Conservation (phyloP, 345 rosid species). For the Excoecaria cochinchinensis region DNA sequence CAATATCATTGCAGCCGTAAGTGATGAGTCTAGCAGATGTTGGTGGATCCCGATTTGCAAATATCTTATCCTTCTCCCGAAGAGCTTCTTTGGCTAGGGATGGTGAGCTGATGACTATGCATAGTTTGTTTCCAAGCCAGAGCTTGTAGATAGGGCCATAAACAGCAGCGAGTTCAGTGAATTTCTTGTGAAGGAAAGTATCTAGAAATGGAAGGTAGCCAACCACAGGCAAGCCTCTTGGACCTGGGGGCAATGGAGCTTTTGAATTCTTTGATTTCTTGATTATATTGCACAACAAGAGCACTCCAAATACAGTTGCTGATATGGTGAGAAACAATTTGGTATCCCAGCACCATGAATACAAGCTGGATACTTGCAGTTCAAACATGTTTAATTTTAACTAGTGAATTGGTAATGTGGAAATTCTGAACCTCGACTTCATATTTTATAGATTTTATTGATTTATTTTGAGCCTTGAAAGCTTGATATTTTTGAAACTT, state of each 20-base stretch:
- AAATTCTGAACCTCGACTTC: too few species aligned
- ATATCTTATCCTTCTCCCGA: slow-evolving; percentile 38
- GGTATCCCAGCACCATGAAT: too few species aligned
- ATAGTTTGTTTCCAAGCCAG: slow-evolving; percentile 31
- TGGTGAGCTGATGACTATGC: slow-evolving; percentile 38
- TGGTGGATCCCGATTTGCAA: slow-evolving; percentile 37
- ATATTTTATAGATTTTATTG: too few species aligned
- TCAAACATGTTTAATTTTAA: too few species aligned
- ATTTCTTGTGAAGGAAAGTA: slow-evolving; percentile 28
- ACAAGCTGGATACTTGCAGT: too few species aligned
- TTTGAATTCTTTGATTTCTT: neutral
- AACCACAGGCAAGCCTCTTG: slow-evolving; percentile 39
- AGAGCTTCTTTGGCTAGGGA: slow-evolving; percentile 31
- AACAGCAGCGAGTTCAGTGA: slow-evolving; percentile 21
- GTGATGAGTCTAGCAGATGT: slow-evolving; percentile 20
- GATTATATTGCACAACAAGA: too few species aligned
- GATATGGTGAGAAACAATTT: too few species aligned
- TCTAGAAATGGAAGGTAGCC: slow-evolving; percentile 54
- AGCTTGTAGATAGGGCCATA: slow-evolving; percentile 50
- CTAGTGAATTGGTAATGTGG: too few species aligned
- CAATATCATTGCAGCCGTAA: slow-evolving; percentile 34
- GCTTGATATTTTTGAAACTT: too few species aligned
- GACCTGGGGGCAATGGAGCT: slow-evolving; percentile 36
- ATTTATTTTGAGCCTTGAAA: too few species aligned
- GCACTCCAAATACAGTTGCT: too few species aligned